Conservation (phyloP, 495 filamentous ascomycete species). For the Aspergillus taichungensis region DNA sequence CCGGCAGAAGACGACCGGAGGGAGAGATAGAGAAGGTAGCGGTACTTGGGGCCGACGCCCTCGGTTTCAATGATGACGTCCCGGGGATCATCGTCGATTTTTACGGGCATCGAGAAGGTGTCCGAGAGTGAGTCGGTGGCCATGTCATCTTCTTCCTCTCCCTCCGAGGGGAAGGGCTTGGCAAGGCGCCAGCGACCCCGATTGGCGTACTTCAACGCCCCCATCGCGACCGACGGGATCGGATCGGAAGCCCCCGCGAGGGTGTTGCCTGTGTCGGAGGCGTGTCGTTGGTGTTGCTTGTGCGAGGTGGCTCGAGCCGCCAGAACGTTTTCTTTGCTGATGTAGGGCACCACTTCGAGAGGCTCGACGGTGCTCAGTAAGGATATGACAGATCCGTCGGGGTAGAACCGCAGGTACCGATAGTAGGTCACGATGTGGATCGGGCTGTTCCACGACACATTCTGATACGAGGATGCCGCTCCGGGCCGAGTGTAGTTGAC, state of each 20-base stretch:
- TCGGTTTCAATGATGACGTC: constrained; percentile 79
- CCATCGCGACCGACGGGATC: constrained; percentile 31
- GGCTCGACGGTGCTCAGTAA: constrained; percentile 75
- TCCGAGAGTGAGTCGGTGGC: no score
- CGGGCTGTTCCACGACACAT: constrained; percentile 64
- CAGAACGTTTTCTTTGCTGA: constrained; percentile 46
- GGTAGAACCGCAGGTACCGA: constrained; percentile 90
- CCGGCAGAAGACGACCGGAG: constrained; percentile 50
- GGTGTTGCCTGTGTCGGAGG: constrained; percentile 32
- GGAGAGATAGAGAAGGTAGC: constrained; percentile 68
- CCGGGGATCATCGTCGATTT: constrained; percentile 18
- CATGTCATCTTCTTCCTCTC: no score
- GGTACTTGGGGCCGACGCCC: constrained; percentile 65
- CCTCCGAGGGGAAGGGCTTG: constrained; percentile 18
- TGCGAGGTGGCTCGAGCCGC: constrained; percentile 19
- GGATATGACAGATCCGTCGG: constrained; percentile 73
- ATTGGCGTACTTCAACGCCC: constrained; percentile 49
- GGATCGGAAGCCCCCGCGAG: constrained; percentile 23
- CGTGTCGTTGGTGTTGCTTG: constrained; percentile 24
- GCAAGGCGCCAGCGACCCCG: constrained; percentile 53
- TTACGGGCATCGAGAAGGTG: no score
- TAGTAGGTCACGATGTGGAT: constrained; percentile 97
- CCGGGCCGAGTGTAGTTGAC: constrained; percentile 90
- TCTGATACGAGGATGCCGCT: constrained; percentile 46
- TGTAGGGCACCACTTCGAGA: constrained; percentile 68